Evolutionary conservation across 139 green algal species (phyloP).

Genomic region (Picochlorum costavermella): DNA sequence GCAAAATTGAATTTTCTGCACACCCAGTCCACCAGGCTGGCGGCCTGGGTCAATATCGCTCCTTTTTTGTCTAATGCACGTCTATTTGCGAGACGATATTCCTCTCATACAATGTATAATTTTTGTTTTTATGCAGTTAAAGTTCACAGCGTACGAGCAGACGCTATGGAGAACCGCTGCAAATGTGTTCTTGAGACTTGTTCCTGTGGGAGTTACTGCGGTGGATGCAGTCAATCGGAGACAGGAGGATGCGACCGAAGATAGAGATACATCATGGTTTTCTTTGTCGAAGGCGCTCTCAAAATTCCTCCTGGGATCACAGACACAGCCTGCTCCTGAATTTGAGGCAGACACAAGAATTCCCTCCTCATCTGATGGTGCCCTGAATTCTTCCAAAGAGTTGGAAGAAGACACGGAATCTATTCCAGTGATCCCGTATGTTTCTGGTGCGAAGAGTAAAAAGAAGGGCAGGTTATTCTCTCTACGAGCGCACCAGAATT

Average conservation of each 20-base stretch:
- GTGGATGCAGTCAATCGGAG: constrained; percentile 10
- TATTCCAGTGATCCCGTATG: no score
- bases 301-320: not conserved
- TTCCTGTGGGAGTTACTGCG: constrained; percentile 51
- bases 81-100: not conserved
- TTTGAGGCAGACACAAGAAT: no score
- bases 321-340: no score
- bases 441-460: no score
- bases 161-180: constrained; percentile 59
- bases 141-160: constrained; percentile 24
- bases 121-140: constrained; percentile 20
- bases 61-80: no score
- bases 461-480: no score
- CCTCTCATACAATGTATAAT: not conserved
- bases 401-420: no score
- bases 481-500: no score
- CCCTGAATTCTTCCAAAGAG: no score
- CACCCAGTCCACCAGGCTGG: no score
- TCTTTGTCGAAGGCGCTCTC: not conserved
- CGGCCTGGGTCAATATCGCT: no score
- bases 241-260: not conserved
- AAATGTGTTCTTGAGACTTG: constrained; percentile 45
- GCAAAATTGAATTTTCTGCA: not conserved
- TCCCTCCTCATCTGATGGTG: no score
- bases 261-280: not conserved